Conservation (phyloP, 106 monocot species). For the Narthecium ossifragum region DNA sequence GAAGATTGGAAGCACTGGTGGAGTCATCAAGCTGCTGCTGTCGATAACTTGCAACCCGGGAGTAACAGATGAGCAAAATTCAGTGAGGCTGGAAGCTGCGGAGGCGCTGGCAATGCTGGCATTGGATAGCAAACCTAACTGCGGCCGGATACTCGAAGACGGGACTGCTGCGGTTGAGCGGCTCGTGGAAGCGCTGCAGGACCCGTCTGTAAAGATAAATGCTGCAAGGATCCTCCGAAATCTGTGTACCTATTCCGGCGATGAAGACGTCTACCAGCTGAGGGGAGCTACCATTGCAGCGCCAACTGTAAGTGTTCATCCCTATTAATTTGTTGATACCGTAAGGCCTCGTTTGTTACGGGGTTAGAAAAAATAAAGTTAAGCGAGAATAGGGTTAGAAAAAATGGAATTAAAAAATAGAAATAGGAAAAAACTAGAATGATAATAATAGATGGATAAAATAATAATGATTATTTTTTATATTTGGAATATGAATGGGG, state of each 20-base stretch:
- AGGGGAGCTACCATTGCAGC: conserved; percentile 24
- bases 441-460: too few species aligned
- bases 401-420: too few species aligned
- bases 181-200: conserved; percentile 26
- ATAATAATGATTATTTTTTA: too few species aligned
- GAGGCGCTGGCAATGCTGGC: conserved; percentile 70
- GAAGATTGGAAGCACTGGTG: conserved; percentile 50
- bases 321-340: too few species aligned
- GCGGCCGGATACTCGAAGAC: conserved; percentile 32
- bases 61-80: conserved; percentile 7
- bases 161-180: conserved; percentile 17
- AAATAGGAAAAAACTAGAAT: too few species aligned
- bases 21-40: conserved; percentile 41
- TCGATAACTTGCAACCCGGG: conserved; percentile 19
- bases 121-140: conserved; percentile 47
- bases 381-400: too few species aligned
- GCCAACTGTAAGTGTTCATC: conserved; percentile 34
- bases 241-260: conserved; percentile 38
- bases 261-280: conserved; percentile 8
- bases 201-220: conserved; percentile 23
- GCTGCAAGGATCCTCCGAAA: conserved; percentile 46
- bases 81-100: conserved; percentile 44
- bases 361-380: too few species aligned
- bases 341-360: too few species aligned
- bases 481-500: too few species aligned